Conservation (phyloP, 768 basidiomycete species). For the Galerina sulciceps region DNA sequence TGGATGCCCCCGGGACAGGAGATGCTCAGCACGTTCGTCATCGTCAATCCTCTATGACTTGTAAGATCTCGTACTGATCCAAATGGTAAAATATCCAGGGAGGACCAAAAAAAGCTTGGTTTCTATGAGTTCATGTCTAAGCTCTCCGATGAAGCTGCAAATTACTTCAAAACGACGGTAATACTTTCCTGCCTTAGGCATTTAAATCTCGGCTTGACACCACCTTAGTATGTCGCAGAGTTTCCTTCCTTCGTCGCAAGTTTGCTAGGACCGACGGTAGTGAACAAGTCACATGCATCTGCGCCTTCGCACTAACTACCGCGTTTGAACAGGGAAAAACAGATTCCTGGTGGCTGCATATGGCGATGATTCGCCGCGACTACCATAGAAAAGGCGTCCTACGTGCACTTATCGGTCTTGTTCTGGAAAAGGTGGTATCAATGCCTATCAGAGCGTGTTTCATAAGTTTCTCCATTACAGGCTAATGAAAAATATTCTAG, state of each 20-base stretch:
- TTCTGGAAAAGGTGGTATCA: constrained; percentile 25
- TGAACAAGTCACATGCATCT: too few species aligned
- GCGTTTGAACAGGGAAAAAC: constrained; percentile 21
- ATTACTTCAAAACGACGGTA: constrained; percentile 28
- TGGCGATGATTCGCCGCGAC: constrained; percentile 27
- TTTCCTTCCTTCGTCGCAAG: constrained; percentile 24
- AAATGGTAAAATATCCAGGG: constrained; percentile 9
- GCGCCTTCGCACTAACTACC: not conserved
- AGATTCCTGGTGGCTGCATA: constrained; percentile 34
- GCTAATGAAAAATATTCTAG: constrained; percentile 5
- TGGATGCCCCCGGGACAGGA: constrained; percentile 37
- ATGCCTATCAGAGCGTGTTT: too few species aligned
- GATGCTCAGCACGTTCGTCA: constrained; percentile 33
- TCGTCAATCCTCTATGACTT: not conserved
- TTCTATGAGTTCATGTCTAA: constrained; percentile 27
- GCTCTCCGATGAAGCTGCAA: constrained; percentile 25
- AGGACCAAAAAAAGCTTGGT: constrained; percentile 29
- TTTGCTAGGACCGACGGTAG: constrained; percentile 25
- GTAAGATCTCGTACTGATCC: not conserved
- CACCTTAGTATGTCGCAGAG: constrained; percentile 20
- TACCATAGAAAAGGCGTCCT: constrained; percentile 29
- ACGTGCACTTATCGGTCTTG: constrained; percentile 27
- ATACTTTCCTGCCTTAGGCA: not conserved
- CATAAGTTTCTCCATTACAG: constrained; percentile 9
- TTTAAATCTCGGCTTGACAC: not conserved